Evolutionary conservation across 148 eudicot species (phyloP).

Genomic region (Rhododendron henanense): DNA sequence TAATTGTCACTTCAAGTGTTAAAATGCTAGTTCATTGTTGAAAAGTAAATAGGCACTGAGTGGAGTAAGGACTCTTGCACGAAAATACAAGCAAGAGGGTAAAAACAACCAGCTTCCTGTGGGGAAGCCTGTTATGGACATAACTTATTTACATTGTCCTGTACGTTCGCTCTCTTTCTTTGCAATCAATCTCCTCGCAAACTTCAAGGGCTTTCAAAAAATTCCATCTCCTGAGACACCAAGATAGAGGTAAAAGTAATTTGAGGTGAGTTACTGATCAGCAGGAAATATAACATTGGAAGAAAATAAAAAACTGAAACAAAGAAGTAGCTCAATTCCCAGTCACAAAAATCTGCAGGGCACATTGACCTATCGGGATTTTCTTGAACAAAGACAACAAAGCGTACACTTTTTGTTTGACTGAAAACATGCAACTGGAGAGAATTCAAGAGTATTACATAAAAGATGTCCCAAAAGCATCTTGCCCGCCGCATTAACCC

Average conservation of each 20-base stretch:
- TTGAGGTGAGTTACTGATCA: neutral
- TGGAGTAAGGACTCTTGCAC: neutral
- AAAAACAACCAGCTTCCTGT: neutral
- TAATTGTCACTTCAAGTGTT: neutral
- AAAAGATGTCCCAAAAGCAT: neutral
- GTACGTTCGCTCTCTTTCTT: neutral
- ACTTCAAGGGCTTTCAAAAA: conserved; percentile 16
- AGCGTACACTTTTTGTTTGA: neutral
- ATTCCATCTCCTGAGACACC: conserved; percentile 22
- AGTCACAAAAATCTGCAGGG: neutral
- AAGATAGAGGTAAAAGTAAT: neutral
- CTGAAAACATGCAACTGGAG: neutral
- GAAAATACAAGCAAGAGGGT: neutral
- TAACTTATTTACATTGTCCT: conserved; percentile 5
- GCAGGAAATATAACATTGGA: neutral
- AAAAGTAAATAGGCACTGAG: neutral
- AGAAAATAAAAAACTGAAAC: neutral
- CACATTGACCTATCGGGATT: neutral
- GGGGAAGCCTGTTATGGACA: conserved; percentile 9
- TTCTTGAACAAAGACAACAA: neutral
- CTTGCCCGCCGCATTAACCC: neutral
- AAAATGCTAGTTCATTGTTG: neutral
- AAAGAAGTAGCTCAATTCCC: neutral
- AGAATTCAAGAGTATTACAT: neutral
- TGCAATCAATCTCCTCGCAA: neutral